Evolutionary conservation across 2,329 filamentous ascomycete species (phyloP).

Genomic region (Didymella keratinophila): DNA sequence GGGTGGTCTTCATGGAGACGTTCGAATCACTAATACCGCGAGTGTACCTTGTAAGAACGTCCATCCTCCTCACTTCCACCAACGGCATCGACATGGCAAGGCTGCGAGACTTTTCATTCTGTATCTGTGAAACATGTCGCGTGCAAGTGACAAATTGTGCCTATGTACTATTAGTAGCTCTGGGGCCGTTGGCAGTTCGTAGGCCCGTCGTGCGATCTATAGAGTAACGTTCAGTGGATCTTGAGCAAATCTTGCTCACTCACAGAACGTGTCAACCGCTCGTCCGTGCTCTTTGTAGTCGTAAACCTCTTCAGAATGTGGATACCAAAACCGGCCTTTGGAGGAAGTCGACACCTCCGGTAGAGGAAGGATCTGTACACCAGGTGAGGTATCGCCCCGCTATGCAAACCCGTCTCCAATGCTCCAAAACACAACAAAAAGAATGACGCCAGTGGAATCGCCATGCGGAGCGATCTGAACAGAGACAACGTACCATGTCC

Average conservation of each 20-base stretch:
- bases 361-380: conserved; percentile 6
- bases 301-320: background rate
- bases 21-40: conserved; percentile 22
- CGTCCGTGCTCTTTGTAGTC: conserved; percentile 7
- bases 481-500: conserved; percentile 27
- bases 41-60: background rate
- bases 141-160: conserved; percentile 25
- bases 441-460: conserved; percentile 9
- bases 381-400: conserved; percentile 9
- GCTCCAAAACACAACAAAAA: background rate
- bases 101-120: conserved; percentile 22
- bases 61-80: conserved; percentile 2
- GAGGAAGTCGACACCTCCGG: background rate
- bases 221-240: conserved; percentile 24
- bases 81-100: conserved; percentile 18
- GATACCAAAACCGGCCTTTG: background rate
- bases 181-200: conserved; percentile 15
- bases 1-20: conserved; percentile 13
- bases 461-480: conserved; percentile 15
- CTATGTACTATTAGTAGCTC: conserved; percentile 38
- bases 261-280: conserved; percentile 28
- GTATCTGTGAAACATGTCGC: conserved; percentile 21
- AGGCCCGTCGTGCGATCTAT: conserved; percentile 20
- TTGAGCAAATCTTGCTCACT: conserved; percentile 23
- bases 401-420: conserved; percentile 3